These are phyloP conservation scores for Xylaria sp. DNA, from an alignment of 2,329 filamentous ascomycete genomes.

Conservation along the genomic window DNA sequence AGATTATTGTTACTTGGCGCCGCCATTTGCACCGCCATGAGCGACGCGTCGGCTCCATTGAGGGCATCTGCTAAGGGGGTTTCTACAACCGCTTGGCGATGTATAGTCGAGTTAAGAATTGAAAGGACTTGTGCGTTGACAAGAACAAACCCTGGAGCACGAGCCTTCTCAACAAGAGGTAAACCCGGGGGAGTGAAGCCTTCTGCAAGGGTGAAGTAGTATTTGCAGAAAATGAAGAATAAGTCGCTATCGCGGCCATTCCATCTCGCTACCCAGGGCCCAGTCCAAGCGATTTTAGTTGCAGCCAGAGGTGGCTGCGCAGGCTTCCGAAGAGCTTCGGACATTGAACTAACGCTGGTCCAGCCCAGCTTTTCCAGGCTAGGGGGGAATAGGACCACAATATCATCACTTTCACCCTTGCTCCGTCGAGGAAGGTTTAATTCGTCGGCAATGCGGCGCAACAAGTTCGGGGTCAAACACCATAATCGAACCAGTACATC, in stretches of 20 bases:
- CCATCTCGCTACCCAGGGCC: conserved; percentile 87
- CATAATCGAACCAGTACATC: conserved; percentile 86
- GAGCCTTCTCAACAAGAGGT: conserved; percentile 65
- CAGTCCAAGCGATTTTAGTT: conserved; percentile 82
- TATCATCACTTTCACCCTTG: conserved; percentile 69
- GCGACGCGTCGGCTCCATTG: conserved; percentile 72
- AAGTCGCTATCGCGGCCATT: conserved; percentile 87
- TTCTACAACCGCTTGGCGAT: conserved; percentile 72
- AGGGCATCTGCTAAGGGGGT: conserved; percentile 58
- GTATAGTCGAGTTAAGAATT: conserved; percentile 84
- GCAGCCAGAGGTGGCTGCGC: conserved; percentile 74
- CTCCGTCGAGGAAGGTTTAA: conserved; percentile 70
- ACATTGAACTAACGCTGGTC: conserved; percentile 62
- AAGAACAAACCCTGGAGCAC: conserved; percentile 80
- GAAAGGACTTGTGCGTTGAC: conserved; percentile 85
- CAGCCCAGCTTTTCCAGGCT: conserved; percentile 68
- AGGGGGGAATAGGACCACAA: conserved; percentile 76
- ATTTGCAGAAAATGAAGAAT: conserved; percentile 91
- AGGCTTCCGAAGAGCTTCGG: conserved; percentile 71
- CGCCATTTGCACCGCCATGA: conserved; percentile 70
- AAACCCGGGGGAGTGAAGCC: conserved; percentile 73
- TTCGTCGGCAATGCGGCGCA: conserved; percentile 78
- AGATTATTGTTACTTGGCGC: conserved; percentile 71
- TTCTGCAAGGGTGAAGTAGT: conserved; percentile 82
- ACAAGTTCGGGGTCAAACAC: conserved; percentile 74